Base-by-base conservation (phyloP, 176 grass and related monocot genomes). In the Cenchrus americanus region DNA sequence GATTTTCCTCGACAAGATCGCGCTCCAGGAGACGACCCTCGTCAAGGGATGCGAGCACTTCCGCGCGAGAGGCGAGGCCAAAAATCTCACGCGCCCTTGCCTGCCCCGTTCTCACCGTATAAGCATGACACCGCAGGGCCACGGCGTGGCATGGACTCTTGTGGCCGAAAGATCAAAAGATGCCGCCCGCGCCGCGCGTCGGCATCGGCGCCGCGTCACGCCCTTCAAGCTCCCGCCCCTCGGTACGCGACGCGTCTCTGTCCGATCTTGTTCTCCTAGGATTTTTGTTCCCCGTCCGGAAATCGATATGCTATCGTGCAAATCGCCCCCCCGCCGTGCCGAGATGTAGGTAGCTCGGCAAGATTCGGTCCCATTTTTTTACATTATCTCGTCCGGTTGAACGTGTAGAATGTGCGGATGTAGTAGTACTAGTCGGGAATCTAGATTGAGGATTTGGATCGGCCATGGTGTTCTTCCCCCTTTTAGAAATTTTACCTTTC, bases 151-250 rank as follows among this genome's bases (percentile, higher is more conserved):
- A 47, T 73, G 70, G 69, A 71, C 69, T 24, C 69, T 48, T 70
- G 5, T 64, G 41, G 41, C 41, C 41, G 41, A 8, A 1, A 4
- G 0, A 8, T 10, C 40, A 24, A 15, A 12, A 71, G 69, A 72
- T 72, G 69, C 41, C 69, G 69, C 26, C 68, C n/a, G 24, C 48
- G 21, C 11, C 46, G n/a, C 1, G 69, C 70, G 26, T 34, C 50
- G 26, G 8, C 71, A 21, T 74, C 71, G 63, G 78, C 42, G 32
- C 42, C 55, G 17, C 49, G 60, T 68, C 82, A 52, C 21, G 27
- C 64, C 17, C 8, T 98, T 92, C 86, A 82, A 87, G 26, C 96
- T 98, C 41, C 92, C 93, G 0, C 68, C 89, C 32, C 80, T 95
- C 10, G 96, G 96, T 98, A 9, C 7, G 65, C 26, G 51, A 22